phyloP scores from a whole-genome alignment of 495 filamentous ascomycete genomes.

The Sordaria brevicollis region DNA sequence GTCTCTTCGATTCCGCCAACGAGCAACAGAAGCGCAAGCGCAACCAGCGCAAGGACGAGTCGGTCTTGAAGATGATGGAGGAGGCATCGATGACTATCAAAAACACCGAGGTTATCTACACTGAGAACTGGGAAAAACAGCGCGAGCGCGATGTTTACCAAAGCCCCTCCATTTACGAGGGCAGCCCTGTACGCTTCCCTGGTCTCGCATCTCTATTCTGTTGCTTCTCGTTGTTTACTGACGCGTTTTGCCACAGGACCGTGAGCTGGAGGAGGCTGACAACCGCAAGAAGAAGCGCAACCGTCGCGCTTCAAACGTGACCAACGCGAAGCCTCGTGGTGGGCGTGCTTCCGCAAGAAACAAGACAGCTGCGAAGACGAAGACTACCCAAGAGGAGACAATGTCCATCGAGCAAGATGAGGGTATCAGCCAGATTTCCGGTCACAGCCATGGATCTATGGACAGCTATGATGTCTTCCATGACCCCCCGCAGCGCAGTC shows the following conservation, averaged over 20 bases:
- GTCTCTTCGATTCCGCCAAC: constrained; percentile 76
- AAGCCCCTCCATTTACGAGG: constrained; percentile 31
- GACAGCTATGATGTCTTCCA: constrained; percentile 25
- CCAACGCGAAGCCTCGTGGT: constrained; percentile 1
- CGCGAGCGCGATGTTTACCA: constrained; percentile 42
- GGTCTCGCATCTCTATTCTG: background rate
- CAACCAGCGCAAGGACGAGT: constrained; percentile 77
- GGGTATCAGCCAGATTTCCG: background rate
- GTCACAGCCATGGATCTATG: constrained; percentile 6
- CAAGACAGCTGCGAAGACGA: constrained; percentile 1
- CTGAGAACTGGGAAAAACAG: constrained; percentile 42
- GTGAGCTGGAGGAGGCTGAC: constrained; percentile 9
- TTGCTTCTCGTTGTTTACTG: background rate
- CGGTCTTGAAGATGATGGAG: constrained; percentile 60
- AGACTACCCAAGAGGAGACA: background rate
- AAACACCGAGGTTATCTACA: constrained; percentile 60
- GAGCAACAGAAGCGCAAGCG: constrained; percentile 65
- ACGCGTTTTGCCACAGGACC: constrained; percentile 9
- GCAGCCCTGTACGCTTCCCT: constrained; percentile 28
- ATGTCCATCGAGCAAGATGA: constrained; percentile 1
- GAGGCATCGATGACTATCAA: constrained; percentile 55
- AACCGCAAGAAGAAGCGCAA: constrained; percentile 14
- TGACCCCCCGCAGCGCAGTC: constrained; percentile 18
- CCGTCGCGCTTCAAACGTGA: constrained; percentile 9
- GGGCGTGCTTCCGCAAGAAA: constrained; percentile 10